Evolutionary conservation across 2,329 filamentous ascomycete genomes (phyloP).

Genomic region (Diplodia mutila): DNA sequence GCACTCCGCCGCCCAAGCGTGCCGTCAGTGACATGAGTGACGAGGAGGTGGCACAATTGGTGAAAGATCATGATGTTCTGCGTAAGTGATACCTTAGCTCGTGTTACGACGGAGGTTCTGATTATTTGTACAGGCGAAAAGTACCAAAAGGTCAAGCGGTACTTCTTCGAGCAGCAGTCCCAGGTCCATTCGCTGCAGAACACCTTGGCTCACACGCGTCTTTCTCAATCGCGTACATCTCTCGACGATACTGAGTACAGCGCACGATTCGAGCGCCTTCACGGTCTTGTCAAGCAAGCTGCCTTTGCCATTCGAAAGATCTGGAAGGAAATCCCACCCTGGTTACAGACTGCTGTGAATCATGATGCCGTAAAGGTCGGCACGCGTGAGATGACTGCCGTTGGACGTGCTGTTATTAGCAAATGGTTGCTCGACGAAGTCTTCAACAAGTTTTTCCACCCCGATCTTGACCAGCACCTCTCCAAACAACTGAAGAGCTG

Average conservation of each 20-base stretch:
- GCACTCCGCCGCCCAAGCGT: constrained; percentile 51
- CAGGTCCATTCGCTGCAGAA: constrained; percentile 96
- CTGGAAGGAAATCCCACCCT: constrained; percentile 80
- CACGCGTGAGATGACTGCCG: constrained; percentile 97
- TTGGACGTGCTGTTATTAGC: constrained; percentile 85
- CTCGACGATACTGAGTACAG: constrained; percentile 95
- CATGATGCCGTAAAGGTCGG: constrained; percentile 82
- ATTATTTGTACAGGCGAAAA: constrained; percentile 69
- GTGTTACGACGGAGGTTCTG: constrained; percentile 29
- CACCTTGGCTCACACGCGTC: constrained; percentile 92
- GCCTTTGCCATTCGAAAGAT: constrained; percentile 96
- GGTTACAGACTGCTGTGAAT: constrained; percentile 80
- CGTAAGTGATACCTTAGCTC: constrained; percentile 38
- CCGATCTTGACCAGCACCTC: constrained; percentile 75
- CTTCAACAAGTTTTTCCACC: constrained; percentile 91
- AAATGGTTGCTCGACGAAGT: constrained; percentile 90
- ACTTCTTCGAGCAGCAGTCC: constrained; percentile 90
- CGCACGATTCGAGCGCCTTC: constrained; percentile 84
- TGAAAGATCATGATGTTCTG: constrained; percentile 56
- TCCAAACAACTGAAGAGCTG: constrained; percentile 82
- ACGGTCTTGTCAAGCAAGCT: constrained; percentile 91
- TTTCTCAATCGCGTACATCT: constrained; percentile 91
- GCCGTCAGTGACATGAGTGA: constrained; percentile 50
- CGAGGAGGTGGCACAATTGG: constrained; percentile 51
- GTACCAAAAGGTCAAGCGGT: constrained; percentile 96